Conservation (phyloP, 306 rosid species). For the Pterocarpus macrocarpus region DNA sequence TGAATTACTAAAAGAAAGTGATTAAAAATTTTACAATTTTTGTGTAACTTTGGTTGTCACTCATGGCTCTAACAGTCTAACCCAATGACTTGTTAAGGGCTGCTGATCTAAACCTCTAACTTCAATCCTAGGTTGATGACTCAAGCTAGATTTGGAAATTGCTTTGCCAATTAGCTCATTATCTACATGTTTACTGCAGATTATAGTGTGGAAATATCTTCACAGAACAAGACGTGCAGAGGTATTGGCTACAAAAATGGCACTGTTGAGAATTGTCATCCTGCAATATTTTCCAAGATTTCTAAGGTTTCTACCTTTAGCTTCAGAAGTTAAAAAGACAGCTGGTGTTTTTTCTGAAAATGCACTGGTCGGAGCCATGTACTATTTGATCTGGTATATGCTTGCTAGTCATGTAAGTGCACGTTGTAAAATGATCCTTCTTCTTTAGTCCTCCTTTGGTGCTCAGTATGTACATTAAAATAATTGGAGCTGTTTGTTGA, state of each 20-base stretch:
- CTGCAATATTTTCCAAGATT: constrained; percentile 83
- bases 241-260: constrained; percentile 76
- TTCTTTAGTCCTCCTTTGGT: constrained; percentile 19
- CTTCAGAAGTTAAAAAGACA: constrained; percentile 83
- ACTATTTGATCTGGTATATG: constrained; percentile 86
- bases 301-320: constrained; percentile 75
- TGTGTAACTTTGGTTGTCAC: too few species aligned
- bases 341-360: constrained; percentile 88
- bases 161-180: constrained; percentile 3
- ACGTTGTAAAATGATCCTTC: constrained; percentile 9
- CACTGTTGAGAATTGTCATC: constrained; percentile 67
- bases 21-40: too few species aligned
- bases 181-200: constrained; percentile 53
- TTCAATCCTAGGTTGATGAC: background rate
- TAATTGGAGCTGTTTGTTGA: background rate
- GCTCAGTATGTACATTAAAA: background rate
- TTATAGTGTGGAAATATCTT: constrained; percentile 71
- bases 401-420: constrained; percentile 88
- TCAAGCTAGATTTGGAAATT: constrained; percentile 3
- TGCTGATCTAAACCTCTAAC: background rate
- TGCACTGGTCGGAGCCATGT: constrained; percentile 85
- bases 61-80: too few species aligned
- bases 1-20: too few species aligned
- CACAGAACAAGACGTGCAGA: constrained; percentile 54
- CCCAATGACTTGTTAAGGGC: background rate